Evolutionary conservation across 2,329 filamentous ascomycete species (phyloP), one percentile per base, ranked within the genome.

Genomic region (Phaeosphaeriaceae sp.): DNA sequence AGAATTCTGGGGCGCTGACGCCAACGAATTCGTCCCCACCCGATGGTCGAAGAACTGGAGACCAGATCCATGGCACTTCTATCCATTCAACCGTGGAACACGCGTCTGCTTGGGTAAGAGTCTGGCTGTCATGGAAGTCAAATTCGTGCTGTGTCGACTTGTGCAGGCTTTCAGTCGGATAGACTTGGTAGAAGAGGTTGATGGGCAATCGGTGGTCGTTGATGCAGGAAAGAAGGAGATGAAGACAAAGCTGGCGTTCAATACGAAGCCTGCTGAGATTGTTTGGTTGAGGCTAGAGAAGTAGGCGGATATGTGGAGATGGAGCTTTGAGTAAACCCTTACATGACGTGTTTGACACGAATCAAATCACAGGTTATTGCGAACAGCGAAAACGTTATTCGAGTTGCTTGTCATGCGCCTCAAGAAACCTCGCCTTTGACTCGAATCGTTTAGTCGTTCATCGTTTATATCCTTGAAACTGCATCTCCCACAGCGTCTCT

Each of bases 1-100:
- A 33, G 68, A 72, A 48, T 45, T 72, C 20, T 73, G 63, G 54
- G 70, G 70, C 2, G 45, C 53, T 15, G 68, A 73, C 51, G 70
- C 68, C 0, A 61, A 67, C 19, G 60, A 64, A 19, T 73, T 71
- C 21, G 55, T 52, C 31, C 71, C 71, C 5, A 67, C 67, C 33
- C 56, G 71, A 24, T 74, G 70, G 71, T 70, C 74, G 33, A 50
- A 47, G 15, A 40, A 22, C 20, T 51, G 56, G 22, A 57, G 56
- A 27, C 56, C 57, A 1, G 58, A 55, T 51, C 52, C 52, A 10
- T 67, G 60, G 62, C 22, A 27, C 1, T 63, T 56, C 45, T 33
- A 59, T 10, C 62, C 64, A 7, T 64, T 64, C 53, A 51, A 59
- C 24, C 45, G 48, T 7, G 57, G 53, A 31, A 53, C 57, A 21